Conservation (phyloP, 768 basidiomycete genomes). For the Boletus vinaceobasis region DNA sequence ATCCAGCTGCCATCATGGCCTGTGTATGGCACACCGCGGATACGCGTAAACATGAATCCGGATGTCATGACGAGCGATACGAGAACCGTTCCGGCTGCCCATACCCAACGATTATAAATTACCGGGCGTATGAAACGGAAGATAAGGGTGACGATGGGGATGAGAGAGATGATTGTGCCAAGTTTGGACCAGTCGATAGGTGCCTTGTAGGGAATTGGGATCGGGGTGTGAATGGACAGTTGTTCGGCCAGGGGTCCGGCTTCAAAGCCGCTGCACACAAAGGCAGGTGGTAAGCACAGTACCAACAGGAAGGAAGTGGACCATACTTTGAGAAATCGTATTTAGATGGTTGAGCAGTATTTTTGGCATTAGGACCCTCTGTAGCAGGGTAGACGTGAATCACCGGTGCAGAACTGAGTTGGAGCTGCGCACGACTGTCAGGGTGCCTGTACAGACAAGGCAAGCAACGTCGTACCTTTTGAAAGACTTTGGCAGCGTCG, state of each 20-base stretch:
- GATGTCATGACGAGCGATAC: conserved; percentile 82
- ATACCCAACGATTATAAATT: conserved; percentile 70
- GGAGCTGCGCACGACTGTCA: conserved; percentile 53
- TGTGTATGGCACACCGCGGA: conserved; percentile 72
- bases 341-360: conserved; percentile 49
- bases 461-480: conserved; percentile 51
- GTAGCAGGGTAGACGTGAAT: conserved; percentile 73
- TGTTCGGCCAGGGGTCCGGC: conserved; percentile 72
- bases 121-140: conserved; percentile 63
- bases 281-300: not conserved
- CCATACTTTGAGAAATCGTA: conserved; percentile 78
- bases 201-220: conserved; percentile 75
- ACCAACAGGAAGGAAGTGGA: not conserved
- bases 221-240: conserved; percentile 70
- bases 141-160: conserved; percentile 46
- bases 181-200: conserved; percentile 73
- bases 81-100: conserved; percentile 62
- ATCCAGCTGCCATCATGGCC: conserved; percentile 74
- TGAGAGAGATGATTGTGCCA: conserved; percentile 42
- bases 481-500: conserved; percentile 70
- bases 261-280: conserved; percentile 71
- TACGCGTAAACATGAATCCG: conserved; percentile 96
- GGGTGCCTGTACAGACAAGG: not conserved
- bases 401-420: conserved; percentile 79
- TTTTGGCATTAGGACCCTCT: conserved; percentile 64